These are phyloP conservation scores for Aspergillus wentii DNA, from an alignment of 495 filamentous ascomycete species.

Conservation along the genomic window DNA sequence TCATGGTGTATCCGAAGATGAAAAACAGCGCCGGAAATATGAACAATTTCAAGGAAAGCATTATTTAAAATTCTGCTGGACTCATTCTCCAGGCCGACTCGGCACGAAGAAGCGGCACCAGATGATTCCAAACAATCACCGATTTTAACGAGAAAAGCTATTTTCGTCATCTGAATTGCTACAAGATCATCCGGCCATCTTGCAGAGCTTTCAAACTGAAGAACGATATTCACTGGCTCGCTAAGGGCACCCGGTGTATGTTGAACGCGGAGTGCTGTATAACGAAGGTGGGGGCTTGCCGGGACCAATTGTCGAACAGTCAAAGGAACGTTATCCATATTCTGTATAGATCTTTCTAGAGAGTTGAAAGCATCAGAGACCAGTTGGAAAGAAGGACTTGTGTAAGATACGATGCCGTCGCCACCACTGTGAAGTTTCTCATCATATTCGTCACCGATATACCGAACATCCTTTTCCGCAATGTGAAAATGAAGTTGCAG, in stretches of 20 bases:
- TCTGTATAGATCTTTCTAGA: slow-evolving; percentile 68
- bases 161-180: slow-evolving; percentile 89
- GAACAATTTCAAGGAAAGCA: slow-evolving; percentile 77
- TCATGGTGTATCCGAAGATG: slow-evolving; percentile 64
- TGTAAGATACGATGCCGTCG: slow-evolving; percentile 29
- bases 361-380: slow-evolving; percentile 59
- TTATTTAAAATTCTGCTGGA: slow-evolving; percentile 62
- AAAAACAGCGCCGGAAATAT: slow-evolving; percentile 59
- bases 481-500: slow-evolving; percentile 58
- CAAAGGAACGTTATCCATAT: slow-evolving; percentile 74
- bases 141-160: slow-evolving; percentile 84
- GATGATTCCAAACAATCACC: slow-evolving; percentile 60
- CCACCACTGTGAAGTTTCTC: slow-evolving; percentile 45
- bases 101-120: slow-evolving; percentile 46
- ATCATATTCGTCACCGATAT: slow-evolving; percentile 59
- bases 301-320: slow-evolving; percentile 72
- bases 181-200: slow-evolving; percentile 89
- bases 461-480: slow-evolving; percentile 45
- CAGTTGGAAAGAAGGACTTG: slow-evolving; percentile 47
- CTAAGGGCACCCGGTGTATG: slow-evolving; percentile 24
- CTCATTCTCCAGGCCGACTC: slow-evolving; percentile 77
- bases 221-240: slow-evolving; percentile 58
- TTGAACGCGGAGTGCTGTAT: slow-evolving; percentile 53
- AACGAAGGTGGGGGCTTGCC: slow-evolving; percentile 66
- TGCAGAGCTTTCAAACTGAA: slow-evolving; percentile 90